Base-by-base conservation (phyloP, 129 eudicot species). In the Lactuca sativa region DNA sequence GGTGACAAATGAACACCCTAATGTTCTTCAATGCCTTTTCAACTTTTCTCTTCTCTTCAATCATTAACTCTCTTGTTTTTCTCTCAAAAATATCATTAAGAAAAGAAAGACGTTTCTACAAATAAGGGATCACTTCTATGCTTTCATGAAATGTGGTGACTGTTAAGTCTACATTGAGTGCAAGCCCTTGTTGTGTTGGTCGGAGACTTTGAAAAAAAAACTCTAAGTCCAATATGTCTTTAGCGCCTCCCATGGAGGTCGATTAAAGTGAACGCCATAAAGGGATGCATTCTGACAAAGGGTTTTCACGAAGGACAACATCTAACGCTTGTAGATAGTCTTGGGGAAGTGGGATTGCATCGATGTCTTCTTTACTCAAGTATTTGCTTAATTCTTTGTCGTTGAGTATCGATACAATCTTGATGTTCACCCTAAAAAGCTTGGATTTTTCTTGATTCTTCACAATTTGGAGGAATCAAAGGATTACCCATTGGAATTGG, bases 311-410 rank as follows among this genome's bases (percentile, higher is more conserved):
- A 74, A 93, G 69, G 3, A 89, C 96, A 1, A 89, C 95, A 64
- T 93, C 98, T 49, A 93, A 77, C 14, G 96, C 98, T 75, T 93
- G 98, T 18, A 93, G 81, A 81, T 82, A 93, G 51, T 93, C 96
- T 57, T 93, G 96, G 32, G 98, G 98, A 58, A 93, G 83, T 0
- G 95, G 90, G 57, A 33, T 51, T 64, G 77, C 77, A 16, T 85
- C 87, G 48, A 83, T 73, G 21, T 64, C 72, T 62, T 74, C 82
- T 44, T 79, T 81, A 8, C 67, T 82, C 68, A 92, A 77, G 61
- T 82, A 88, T 59, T 77, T 84, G 17, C 72, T 54, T 14, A 92
- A 63, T 9, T 74, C 83, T 64, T 77, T 64, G 11, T 89, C 30
- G 30, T 25, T 25, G 30, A 25, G 30, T 25, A 25, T 25, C 30